Evolutionary conservation across 352 stramenopile species (phyloP), one percentile per base, ranked within the genome.

Genomic region (Phytophthora foliorum): DNA sequence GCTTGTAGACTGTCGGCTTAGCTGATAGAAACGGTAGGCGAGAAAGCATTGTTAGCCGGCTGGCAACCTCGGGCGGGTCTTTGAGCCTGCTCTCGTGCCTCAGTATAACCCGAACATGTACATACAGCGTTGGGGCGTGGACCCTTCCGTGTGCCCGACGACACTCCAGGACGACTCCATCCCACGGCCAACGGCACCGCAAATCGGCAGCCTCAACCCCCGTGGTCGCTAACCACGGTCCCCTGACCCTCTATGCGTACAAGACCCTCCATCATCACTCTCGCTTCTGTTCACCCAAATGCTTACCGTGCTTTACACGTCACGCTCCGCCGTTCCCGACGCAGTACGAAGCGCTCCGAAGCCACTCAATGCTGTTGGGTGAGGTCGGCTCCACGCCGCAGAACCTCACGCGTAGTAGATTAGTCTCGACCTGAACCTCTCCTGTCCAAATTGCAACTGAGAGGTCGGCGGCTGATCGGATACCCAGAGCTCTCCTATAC

Each of bases 1-100:
- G 22, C 5, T 9, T 9, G 6, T 10, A 7, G 5, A 31, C 44
- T 34, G 44, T n/a, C 36, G 21, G 44, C 13, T 27, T 8, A 34
- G 4, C 44, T 22, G 27, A 22, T 34, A 34, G 44, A 51, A 10
- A 51, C 22, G 9, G 14, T 5, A 29, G 44, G 44, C 22, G 44
- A 34, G 44, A 32, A 16, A 51, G 22, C 22, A 32, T 51, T 51
- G 5, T 51, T 50, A 51, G 44, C 22, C 44, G 21, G 21, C 44
- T 51, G 9, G 44, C 44, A 51, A 51, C 44, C 42, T 39, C 44
- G 44, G 44, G 44, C 22, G 29, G 44, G 44, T 51, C 44, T 51
- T 6, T 51, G 44, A 16, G 44, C 21, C 44, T 50, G 42, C 13
- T 50, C 21, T 31, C 42, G 9, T 50, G 42, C 42, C 42, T 22